Evolutionary conservation across 179 eudicot species (phyloP).

Genomic region (Camellia oleifera): DNA sequence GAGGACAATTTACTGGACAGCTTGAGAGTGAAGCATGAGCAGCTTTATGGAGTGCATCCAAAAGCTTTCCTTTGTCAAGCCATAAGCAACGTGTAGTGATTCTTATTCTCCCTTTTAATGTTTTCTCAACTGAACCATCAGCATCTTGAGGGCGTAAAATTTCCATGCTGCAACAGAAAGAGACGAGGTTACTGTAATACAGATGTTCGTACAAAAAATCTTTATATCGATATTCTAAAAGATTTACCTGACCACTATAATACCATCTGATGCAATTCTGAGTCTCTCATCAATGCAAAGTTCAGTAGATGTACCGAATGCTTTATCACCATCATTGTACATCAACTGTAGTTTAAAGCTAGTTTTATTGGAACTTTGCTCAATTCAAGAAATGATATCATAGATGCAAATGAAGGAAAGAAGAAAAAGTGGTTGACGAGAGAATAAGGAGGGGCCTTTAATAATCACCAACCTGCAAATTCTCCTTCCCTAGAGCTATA

Average conservation of each 20-base stretch:
- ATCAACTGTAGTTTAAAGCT: conserved; percentile 60
- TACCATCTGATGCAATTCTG: conserved; percentile 90
- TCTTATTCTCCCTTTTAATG: conserved; percentile 84
- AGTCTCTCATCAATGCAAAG: conserved; percentile 90
- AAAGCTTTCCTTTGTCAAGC: conserved; percentile 96
- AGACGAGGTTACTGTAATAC: neutral
- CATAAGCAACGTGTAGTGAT: conserved; percentile 96
- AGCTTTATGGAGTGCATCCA: conserved; percentile 94
- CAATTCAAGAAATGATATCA: neutral
- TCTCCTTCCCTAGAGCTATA: conserved; percentile 83
- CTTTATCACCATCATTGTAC: conserved; percentile 99
- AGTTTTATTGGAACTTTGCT: conserved; percentile 14
- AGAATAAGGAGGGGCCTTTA: neutral
- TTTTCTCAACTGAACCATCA: conserved; percentile 38
- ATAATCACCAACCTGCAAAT: conserved; percentile 63
- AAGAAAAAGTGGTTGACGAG: neutral
- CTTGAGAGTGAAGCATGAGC: conserved; percentile 89
- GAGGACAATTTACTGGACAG: conserved; percentile 83
- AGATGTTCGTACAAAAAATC: too few relatives aligned
- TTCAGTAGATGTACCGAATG: conserved; percentile 90
- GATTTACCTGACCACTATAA: conserved; percentile 79
- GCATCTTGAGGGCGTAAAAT: conserved; percentile 68
- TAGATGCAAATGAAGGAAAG: neutral
- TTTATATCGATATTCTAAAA: neutral
- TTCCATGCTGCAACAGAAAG: conserved; percentile 75